Percentiles rank a stretch among this genome's conserved stretches.
Conservation (phyloP, 2,329 filamentous ascomycete genomes). For the Aspergillus transmontanensis region DNA sequence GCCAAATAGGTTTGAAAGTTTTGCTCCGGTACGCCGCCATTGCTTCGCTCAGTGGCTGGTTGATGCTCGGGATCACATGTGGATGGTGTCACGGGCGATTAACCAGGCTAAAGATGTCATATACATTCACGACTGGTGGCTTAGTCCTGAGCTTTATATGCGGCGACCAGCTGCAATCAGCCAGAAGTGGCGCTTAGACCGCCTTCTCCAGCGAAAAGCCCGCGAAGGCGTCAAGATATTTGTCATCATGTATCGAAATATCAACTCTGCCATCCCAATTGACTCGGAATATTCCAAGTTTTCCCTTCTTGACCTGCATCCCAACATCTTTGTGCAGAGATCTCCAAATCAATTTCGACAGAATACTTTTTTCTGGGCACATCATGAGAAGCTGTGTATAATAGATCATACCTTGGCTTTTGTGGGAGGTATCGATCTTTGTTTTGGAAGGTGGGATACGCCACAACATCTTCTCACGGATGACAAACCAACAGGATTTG, state of each 20-base stretch:
- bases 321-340: conserved; percentile 93
- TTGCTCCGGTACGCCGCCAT: conserved; percentile 81
- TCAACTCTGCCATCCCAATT: conserved; percentile 94
- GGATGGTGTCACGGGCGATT: conserved; percentile 95
- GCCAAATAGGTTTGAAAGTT: conserved; percentile 86
- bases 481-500: conserved; percentile 94
- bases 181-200: conserved; percentile 95
- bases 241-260: conserved; percentile 96
- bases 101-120: conserved; percentile 97
- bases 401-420: conserved; percentile 96
- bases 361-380: conserved; percentile 99
- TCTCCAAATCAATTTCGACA: conserved; percentile 98
- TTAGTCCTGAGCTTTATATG: conserved; percentile 95
- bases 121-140: conserved; percentile 99
- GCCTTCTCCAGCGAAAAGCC: conserved; percentile 89
- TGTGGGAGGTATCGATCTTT: conserved; percentile 91
- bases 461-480: conserved; percentile 89
- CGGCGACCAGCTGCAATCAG: conserved; percentile 91
- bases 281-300: conserved; percentile 98
- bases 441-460: conserved; percentile 96
- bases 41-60: conserved; percentile 96
- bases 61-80: conserved; percentile 97
- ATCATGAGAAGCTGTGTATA: conserved; percentile 97
- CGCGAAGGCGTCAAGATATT: conserved; percentile 96
- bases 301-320: conserved; percentile 89